These are phyloP conservation scores for Leccinum rimulosum DNA, from an alignment of 768 basidiomycete species.

Conservation along the genomic window DNA sequence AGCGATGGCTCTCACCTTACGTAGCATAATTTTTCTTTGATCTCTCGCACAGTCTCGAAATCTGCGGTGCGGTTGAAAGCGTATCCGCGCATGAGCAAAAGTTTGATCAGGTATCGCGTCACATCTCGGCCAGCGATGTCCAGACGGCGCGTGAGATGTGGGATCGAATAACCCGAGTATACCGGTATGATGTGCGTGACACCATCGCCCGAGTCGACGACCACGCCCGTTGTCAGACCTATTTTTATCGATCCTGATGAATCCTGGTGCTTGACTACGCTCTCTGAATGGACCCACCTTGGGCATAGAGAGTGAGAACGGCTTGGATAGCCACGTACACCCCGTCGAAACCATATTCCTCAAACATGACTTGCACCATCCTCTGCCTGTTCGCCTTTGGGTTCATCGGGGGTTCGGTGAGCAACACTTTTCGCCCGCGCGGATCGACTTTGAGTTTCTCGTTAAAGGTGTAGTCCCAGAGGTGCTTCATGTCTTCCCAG, in stretches of 20 bases:
- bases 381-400: conserved; percentile 87
- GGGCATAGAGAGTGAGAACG: conserved; percentile 95
- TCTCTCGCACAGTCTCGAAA: conserved; percentile 97
- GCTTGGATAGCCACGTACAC: conserved; percentile 99
- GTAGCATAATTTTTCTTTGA: conserved; percentile 99
- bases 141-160: conserved; percentile 89
- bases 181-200: conserved; percentile 99
- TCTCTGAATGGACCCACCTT: conserved; percentile 61
- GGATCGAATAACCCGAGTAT: conserved; percentile 94
- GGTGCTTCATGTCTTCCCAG: conserved; percentile 98
- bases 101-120: conserved; percentile 97
- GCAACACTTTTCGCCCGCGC: conserved; percentile 79
- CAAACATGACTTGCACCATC: conserved; percentile 99
- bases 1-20: conserved; percentile 61
- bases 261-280: neutral
- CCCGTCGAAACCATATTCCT: conserved; percentile 93
- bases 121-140: conserved; percentile 99
- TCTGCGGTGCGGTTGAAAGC: conserved; percentile 99
- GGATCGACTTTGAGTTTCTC: conserved; percentile 93
- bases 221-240: conserved; percentile 98
- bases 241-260: neutral
- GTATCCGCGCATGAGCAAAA: conserved; percentile 99
- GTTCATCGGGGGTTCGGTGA: conserved; percentile 99
- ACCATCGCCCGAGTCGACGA: conserved; percentile 98
- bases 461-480: conserved; percentile 98